Conservation (phyloP, 768 basidiomycete species). For the Clavulina sp. region DNA sequence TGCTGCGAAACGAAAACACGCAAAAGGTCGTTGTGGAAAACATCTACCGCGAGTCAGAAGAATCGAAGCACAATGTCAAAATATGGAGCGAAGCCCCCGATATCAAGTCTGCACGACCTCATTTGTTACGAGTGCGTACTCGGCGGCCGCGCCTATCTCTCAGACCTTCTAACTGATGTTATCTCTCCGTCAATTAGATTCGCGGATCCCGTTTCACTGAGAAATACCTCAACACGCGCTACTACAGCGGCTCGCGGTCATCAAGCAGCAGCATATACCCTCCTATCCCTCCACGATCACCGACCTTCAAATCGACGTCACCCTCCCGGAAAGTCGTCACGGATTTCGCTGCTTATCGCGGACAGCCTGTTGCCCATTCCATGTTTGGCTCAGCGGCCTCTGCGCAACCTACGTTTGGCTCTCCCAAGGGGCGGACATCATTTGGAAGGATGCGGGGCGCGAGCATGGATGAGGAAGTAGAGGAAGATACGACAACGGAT, state of each 20-base stretch:
- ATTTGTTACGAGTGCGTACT: constrained; percentile 54
- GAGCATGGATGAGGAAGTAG: constrained; percentile 52
- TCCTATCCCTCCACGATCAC: constrained; percentile 22
- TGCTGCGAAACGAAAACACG: constrained; percentile 87
- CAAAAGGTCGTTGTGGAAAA: constrained; percentile 94
- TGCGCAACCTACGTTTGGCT: constrained; percentile 1
- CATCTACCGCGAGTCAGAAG: constrained; percentile 83
- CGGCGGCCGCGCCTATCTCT: neutral
- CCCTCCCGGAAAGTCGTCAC: constrained; percentile 77
- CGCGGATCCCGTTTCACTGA: constrained; percentile 94
- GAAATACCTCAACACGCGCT: constrained; percentile 59
- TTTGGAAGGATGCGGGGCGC: constrained; percentile 49
- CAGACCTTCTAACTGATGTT: neutral
- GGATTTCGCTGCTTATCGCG: constrained; percentile 77
- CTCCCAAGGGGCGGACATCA: constrained; percentile 21
- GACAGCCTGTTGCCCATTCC: constrained; percentile 27
- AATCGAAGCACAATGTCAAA: constrained; percentile 76
- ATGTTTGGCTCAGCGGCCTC: constrained; percentile 1
- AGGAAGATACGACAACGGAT: constrained; percentile 30
- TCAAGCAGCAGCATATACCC: constrained; percentile 26
- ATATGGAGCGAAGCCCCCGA: constrained; percentile 62
- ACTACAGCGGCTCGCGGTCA: constrained; percentile 28
- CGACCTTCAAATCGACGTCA: constrained; percentile 26
- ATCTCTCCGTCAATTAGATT: constrained; percentile 33
- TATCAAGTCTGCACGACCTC: constrained; percentile 54